A percentile compares a stretch with the other conserved stretches of the same genome.
These are phyloP conservation scores for Trichoderma guizhouense DNA, from an alignment of 2,329 filamentous ascomycete species.

Conservation along the genomic window DNA sequence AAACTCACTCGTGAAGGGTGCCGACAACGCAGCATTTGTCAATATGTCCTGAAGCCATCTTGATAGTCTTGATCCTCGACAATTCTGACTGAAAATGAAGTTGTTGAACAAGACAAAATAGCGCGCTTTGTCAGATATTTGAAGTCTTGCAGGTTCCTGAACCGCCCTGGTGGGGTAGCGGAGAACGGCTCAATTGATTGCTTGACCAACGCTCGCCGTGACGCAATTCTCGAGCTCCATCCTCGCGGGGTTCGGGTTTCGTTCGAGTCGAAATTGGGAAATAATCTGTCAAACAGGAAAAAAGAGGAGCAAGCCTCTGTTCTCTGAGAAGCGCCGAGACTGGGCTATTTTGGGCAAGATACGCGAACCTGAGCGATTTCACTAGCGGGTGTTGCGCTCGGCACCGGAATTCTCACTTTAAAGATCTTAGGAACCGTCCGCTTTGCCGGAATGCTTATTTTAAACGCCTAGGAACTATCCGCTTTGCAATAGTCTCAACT, in stretches of 20 bases:
- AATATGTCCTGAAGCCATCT: slow-evolving; percentile 54
- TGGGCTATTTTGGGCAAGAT: neutral
- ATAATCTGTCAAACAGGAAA: neutral
- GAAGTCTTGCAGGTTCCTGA: neutral
- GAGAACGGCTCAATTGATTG: neutral
- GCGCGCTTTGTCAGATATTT: neutral
- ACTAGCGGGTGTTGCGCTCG: neutral
- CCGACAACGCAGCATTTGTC: slow-evolving; percentile 51
- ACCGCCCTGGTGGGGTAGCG: slow-evolving; percentile 1
- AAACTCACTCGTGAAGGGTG: slow-evolving; percentile 51
- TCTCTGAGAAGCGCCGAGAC: neutral
- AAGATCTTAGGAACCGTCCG: neutral
- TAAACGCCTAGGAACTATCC: neutral
- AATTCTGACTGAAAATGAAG: neutral
- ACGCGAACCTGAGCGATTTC: neutral
- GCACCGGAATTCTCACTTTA: neutral
- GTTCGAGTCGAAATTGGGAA: neutral
- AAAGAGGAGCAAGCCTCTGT: neutral
- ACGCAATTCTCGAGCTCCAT: slow-evolving; percentile 11
- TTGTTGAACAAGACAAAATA: neutral
- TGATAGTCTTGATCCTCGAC: neutral
- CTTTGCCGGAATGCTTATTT: neutral
- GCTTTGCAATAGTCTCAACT: neutral
- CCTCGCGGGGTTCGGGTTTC: neutral
- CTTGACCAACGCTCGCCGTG: neutral